Evolutionary conservation across 805 yeast species (phyloP).

Genomic region (Candida nemodendra): DNA sequence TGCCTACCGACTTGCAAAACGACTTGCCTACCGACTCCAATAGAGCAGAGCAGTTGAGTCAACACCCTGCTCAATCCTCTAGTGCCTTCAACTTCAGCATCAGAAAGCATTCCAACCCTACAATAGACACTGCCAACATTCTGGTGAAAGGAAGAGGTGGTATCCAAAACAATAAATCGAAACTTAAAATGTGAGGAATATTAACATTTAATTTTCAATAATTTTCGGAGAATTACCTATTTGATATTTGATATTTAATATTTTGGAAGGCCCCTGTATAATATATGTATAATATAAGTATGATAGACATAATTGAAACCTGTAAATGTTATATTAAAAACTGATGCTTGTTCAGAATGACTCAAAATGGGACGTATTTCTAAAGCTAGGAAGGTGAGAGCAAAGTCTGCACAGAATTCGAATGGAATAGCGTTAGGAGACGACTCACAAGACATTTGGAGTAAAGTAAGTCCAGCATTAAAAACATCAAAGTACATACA

Average conservation of each 20-base stretch:
- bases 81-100: slow-evolving; percentile 12
- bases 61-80: not conserved
- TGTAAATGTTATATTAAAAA: too few species aligned
- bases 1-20: not conserved
- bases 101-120: slow-evolving; percentile 15
- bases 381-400: slow-evolving; percentile 1
- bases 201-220: too few species aligned
- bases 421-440: slow-evolving; percentile 20
- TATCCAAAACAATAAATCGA: slow-evolving; percentile 22
- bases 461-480: slow-evolving; percentile 18
- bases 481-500: too few species aligned
- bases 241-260: slow-evolving; percentile 2
- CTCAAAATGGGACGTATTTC: slow-evolving; percentile 1
- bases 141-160: slow-evolving; percentile 27
- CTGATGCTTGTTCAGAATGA: too few species aligned
- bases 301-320: too few species aligned
- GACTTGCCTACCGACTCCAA: not conserved
- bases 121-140: slow-evolving; percentile 14
- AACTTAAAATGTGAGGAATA: slow-evolving; percentile 22
- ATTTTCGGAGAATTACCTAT: too few species aligned
- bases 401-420: slow-evolving; percentile 3
- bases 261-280: too few species aligned
- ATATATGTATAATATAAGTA: too few species aligned
- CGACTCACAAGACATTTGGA: slow-evolving; percentile 27
- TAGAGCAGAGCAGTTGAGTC: not conserved